phyloP scores from a whole-genome alignment of 2,329 filamentous ascomycete species.

The Aspergillus sp. region DNA sequence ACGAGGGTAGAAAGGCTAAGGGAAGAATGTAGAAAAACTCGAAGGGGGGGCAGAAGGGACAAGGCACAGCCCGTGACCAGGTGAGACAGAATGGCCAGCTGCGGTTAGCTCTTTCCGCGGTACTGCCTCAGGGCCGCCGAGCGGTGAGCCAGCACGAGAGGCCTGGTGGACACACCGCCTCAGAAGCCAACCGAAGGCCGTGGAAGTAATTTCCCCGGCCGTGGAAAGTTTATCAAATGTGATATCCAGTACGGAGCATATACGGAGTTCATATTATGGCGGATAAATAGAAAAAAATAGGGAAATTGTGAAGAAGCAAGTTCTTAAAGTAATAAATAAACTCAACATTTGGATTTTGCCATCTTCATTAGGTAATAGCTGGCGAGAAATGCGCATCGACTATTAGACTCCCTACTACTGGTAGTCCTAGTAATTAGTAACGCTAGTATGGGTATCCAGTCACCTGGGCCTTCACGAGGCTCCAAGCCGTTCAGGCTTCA shows the following conservation, averaged over 20 bases:
- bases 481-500: not conserved
- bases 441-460: not conserved
- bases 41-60: constrained; percentile 10
- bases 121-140: constrained; percentile 16
- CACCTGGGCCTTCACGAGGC: constrained; percentile 12
- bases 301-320: not conserved
- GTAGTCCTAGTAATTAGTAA: not conserved
- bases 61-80: constrained; percentile 6
- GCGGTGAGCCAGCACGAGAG: constrained; percentile 16
- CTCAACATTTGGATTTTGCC: not conserved
- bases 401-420: too few species aligned
- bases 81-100: constrained; percentile 15
- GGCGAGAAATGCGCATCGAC: too few species aligned
- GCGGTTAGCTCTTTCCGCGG: constrained; percentile 8
- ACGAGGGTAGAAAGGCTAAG: not conserved
- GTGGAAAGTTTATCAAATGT: not conserved
- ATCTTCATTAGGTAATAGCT: too few species aligned
- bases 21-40: constrained; percentile 6
- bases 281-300: not conserved
- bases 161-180: not conserved
- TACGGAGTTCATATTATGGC: not conserved
- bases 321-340: not conserved
- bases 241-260: too few species aligned
- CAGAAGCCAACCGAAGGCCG: not conserved
- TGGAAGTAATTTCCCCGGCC: not conserved